Evolutionary conservation across 345 rosid genomes (phyloP), one percentile per base, ranked within the genome.

Genomic region (Durio zibethinus): DNA sequence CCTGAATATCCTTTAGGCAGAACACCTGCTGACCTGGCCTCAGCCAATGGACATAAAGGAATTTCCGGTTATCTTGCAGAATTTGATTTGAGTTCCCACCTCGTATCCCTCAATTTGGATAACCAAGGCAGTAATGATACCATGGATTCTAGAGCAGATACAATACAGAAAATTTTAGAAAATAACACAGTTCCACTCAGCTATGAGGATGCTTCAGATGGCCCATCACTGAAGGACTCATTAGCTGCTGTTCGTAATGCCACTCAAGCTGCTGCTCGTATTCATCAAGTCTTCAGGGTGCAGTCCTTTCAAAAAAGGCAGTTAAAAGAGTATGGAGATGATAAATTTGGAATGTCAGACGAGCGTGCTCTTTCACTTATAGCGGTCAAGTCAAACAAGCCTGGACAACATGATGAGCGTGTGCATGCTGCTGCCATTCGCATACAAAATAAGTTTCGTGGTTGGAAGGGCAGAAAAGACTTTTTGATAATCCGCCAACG

Each of bases 51-150:
- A 53, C 93, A 93, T 86, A 95, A 92, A 88, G 99, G 98, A 80
- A 95, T 92, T 60, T 90, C 98, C 50, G 99, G 93, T 73, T 95
- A 87, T 84, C 99, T 95, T 77, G 96, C 99, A 35, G 99, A 92
- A 76, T 90, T 84, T 81, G 82, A 88, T 76, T 80, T 92, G 84
- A 85, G 90, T 47, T 75, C 88, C 10, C 93, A 86, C 57, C 88
- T 93, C 74, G 72, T 83, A 40, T 80, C 84, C 57, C 90, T 95
- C 79, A 80, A 83, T 80, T 80, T 95, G 78, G 86, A 89, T 64
- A 86, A 85, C 15, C 77, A 73, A 76, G 80, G 72, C 68, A 79
- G 80, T 23, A 70, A 83, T 33, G 76, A 18, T 38, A 78, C 80
- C 35, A 73, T 48, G 40, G 78, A 69, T 1, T 76, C 79, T 64